Percentiles rank a stretch among this genome's conserved stretches.
Conservation (phyloP, 495 filamentous ascomycete genomes). For the Thermochaetoides thermophila region DNA sequence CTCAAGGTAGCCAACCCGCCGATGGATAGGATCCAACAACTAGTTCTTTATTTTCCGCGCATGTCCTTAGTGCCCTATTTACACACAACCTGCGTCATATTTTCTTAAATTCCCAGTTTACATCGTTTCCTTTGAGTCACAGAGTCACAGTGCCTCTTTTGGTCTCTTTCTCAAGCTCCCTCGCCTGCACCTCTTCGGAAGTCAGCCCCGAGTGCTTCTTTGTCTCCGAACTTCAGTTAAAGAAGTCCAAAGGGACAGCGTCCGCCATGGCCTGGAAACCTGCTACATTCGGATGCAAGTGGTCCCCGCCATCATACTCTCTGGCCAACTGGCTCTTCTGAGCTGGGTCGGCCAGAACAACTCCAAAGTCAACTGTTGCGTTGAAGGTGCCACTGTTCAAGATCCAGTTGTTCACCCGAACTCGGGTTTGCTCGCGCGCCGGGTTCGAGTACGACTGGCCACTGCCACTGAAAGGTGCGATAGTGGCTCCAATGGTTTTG, state of each 20-base stretch:
- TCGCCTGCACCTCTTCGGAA: not conserved
- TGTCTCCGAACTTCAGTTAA: no score
- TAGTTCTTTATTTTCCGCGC: no score
- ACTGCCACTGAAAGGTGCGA: constrained; percentile 47
- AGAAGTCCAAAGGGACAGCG: constrained; percentile 43
- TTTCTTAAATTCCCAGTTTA: no score
- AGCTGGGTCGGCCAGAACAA: constrained; percentile 36
- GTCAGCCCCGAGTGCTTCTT: no score
- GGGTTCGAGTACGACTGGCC: constrained; percentile 39
- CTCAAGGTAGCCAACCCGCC: no score
- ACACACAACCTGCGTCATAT: no score
- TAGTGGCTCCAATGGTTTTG: constrained; percentile 47
- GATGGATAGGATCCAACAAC: no score
- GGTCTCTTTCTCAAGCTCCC: not conserved
- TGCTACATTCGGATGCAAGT: constrained; percentile 52
- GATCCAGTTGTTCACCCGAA: constrained; percentile 54
- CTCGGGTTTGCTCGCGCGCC: constrained; percentile 40
- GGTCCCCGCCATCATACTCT: constrained; percentile 51
- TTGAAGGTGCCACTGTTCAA: constrained; percentile 42
- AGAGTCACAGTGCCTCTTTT: no score
- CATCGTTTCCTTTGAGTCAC: no score
- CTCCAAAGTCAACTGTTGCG: constrained; percentile 49
- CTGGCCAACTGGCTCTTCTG: constrained; percentile 28
- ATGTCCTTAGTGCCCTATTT: no score
- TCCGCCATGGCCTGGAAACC: constrained; percentile 50